phyloP scores from a whole-genome alignment of 441 rosid genomes.

The Rhodomyrtus psidioides region DNA sequence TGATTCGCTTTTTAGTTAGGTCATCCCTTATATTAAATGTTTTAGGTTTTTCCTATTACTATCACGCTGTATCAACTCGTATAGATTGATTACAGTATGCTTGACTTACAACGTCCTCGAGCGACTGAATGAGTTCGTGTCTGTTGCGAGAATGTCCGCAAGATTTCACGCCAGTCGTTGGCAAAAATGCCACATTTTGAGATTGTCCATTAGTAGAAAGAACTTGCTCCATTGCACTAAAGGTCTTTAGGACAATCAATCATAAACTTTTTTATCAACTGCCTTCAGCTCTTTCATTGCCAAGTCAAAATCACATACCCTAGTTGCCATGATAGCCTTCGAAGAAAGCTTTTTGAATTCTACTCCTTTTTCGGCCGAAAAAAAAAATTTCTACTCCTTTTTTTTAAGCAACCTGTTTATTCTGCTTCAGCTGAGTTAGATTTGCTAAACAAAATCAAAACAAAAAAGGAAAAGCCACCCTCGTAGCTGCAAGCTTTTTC shows the following conservation, averaged over 20 bases:
- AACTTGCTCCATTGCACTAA: not conserved
- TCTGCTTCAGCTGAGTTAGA: fast-evolving
- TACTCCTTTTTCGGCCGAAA: too few species aligned
- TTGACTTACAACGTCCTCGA: not conserved
- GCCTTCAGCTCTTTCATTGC: not conserved
- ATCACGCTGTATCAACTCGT: not conserved
- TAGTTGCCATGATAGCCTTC: not conserved
- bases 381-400: too few species aligned
- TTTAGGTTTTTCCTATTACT: not conserved
- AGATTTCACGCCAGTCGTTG: not conserved
- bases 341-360: not conserved
- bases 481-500: too few species aligned
- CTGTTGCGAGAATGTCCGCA: not conserved
- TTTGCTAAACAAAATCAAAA: too few species aligned
- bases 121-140: not conserved
- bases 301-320: not conserved
- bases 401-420: not conserved
- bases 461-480: too few species aligned
- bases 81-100: not conserved
- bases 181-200: not conserved
- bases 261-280: not conserved
- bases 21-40: not conserved
- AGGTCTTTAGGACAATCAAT: not conserved
- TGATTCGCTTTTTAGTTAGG: not conserved
- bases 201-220: not conserved